These are phyloP conservation scores for Penicillium sp. DNA, from an alignment of 2,329 filamentous ascomycete species.

Conservation along the genomic window DNA sequence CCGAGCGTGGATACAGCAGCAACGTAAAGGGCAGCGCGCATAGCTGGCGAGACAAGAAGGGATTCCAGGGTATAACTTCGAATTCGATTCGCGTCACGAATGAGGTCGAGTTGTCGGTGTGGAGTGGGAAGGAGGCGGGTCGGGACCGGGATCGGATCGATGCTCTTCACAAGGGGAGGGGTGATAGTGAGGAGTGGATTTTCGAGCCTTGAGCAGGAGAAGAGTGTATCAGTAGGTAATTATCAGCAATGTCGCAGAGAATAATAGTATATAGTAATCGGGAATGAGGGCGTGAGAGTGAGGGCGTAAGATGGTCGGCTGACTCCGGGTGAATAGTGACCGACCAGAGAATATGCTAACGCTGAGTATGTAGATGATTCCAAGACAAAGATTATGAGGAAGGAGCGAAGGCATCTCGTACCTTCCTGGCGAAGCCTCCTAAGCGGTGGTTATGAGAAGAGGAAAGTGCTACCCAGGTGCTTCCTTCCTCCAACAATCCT, in stretches of 20 bases:
- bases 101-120: slow-evolving; percentile 7
- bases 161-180: not conserved
- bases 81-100: slow-evolving; percentile 12
- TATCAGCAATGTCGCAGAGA: too few species aligned
- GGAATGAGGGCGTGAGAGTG: not conserved
- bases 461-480: not conserved
- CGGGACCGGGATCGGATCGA: not conserved
- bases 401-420: too few species aligned
- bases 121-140: not conserved
- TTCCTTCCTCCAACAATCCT: too few species aligned
- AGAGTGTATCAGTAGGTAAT: too few species aligned
- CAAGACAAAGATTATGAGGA: too few species aligned
- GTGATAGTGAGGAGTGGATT: slow-evolving; percentile 15
- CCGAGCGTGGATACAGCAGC: not conserved
- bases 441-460: not conserved
- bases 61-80: not conserved
- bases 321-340: too few species aligned
- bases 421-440: too few species aligned
- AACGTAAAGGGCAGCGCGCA: not conserved
- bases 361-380: too few species aligned
- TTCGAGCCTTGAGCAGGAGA: slow-evolving; percentile 2
- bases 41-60: not conserved
- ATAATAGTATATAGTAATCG: not conserved
- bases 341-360: too few species aligned
- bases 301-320: too few species aligned